Base-by-base conservation (phyloP, 2,329 filamentous ascomycete species). In the Talaromyces marneffei region DNA sequence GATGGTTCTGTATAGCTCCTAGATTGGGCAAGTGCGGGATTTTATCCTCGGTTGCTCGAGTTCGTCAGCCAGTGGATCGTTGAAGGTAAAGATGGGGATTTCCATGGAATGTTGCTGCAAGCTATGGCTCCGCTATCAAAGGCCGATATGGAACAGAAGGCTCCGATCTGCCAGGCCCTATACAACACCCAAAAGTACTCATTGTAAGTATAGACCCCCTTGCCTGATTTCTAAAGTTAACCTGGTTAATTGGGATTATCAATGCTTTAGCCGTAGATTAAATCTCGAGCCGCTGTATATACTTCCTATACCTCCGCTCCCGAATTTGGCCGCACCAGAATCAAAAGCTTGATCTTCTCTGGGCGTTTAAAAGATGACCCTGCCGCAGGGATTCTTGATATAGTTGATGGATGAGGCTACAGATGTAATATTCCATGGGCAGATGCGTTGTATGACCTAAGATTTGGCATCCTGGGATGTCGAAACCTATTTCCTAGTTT, bases 21-120 rank as follows among this genome's bases (percentile, higher is more conserved):
- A 60, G 66, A 69, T 56, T 69, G 65, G 68, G 65, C 60, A 33
- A 67, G 64, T 58, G 64, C 66, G 2, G 66, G 66, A 14, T 70
- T 58, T 61, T 70, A 68, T 59, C 67, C 63, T 50, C 64, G 64
- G 29, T 60, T 66, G 37, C 69, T 70, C 25, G 68, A 69, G 57
- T 66, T 66, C 40, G 66, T 61, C 25, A 25, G 57, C 42, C 59
- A 66, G 48, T 62, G 23, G 39, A 37, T 48, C 29, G 29, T 16
- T 12, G 35, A 60, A 60, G 58, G 58, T 35, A 55, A 60, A 52
- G 58, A 60, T 37, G 58, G 44, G 39, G 9, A 33, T 55, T 55
- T 55, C 14, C 52, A 55, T 39, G 39, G 10, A 39, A 50, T 39
- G 14, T 33, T 59, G 9, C 29, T 59, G 29, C n/a, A 58, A 48